A percentile compares a stretch with the other conserved stretches of the same genome.
phyloP scores from a whole-genome alignment of 352 stramenopile species.

The Pythium chondricola region DNA sequence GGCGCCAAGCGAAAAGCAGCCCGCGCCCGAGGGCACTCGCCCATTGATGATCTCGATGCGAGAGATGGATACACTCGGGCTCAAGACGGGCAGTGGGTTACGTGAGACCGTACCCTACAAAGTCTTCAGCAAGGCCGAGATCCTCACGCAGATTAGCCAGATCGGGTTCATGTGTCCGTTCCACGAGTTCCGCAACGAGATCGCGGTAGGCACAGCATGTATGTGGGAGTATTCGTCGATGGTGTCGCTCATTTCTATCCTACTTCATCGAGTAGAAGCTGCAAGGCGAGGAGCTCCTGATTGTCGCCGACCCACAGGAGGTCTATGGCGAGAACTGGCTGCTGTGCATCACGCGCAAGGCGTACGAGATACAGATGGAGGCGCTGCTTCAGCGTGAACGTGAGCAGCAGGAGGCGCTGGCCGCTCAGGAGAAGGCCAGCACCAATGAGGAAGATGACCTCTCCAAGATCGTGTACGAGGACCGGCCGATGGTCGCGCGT shows the following conservation, averaged over 20 bases:
- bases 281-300: slow-evolving; percentile 62
- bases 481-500: slow-evolving; percentile 57
- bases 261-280: slow-evolving; percentile 32
- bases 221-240: not conserved
- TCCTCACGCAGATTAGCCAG: slow-evolving; percentile 70
- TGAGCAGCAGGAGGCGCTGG: slow-evolving; percentile 37
- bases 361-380: slow-evolving; percentile 62
- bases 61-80: slow-evolving; percentile 73
- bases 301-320: slow-evolving; percentile 67
- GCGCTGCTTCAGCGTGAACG: slow-evolving; percentile 43
- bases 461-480: slow-evolving; percentile 64
- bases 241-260: not conserved
- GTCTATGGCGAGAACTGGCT: slow-evolving; percentile 84
- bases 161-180: slow-evolving; percentile 83
- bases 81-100: slow-evolving; percentile 75
- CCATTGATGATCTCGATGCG: slow-evolving; percentile 85
- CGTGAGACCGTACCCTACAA: slow-evolving; percentile 71
- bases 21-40: slow-evolving; percentile 54
- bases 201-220: slow-evolving; percentile 16
- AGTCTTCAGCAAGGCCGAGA: slow-evolving; percentile 55
- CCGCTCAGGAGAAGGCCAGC: slow-evolving; percentile 25
- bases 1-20: slow-evolving; percentile 21
- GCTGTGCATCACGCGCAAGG: slow-evolving; percentile 60
- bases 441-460: slow-evolving; percentile 40
- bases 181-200: slow-evolving; percentile 56